Evolutionary conservation across 441 rosid species (phyloP).

Genomic region (Iberis amara): DNA sequence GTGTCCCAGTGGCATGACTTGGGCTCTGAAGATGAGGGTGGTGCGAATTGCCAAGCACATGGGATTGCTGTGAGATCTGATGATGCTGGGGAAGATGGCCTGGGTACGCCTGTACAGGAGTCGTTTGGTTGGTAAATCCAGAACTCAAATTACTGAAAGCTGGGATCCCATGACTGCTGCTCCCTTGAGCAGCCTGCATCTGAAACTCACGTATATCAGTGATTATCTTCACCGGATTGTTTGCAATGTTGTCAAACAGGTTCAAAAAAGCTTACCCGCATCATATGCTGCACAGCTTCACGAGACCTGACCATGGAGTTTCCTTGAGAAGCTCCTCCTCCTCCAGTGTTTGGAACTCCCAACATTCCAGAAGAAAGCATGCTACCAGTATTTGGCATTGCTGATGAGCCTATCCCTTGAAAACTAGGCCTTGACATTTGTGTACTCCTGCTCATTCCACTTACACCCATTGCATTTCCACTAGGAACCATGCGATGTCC

Average conservation of each 20-base stretch:
- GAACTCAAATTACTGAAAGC: constrained; percentile 42
- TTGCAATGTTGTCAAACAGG: not conserved
- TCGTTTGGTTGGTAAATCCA: constrained; percentile 53
- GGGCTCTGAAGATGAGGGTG: constrained; percentile 54
- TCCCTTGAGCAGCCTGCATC: constrained; percentile 57
- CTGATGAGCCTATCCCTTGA: constrained; percentile 59
- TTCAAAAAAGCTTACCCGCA: constrained; percentile 48
- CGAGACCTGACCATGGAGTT: constrained; percentile 66
- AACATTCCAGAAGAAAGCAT: constrained; percentile 58
- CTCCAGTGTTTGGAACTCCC: constrained; percentile 54
- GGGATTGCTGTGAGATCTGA: constrained; percentile 63
- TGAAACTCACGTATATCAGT: constrained; percentile 18
- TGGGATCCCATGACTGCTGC: constrained; percentile 48
- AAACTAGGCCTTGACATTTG: constrained; percentile 66
- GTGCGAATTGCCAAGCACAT: constrained; percentile 43
- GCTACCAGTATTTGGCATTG: constrained; percentile 53
- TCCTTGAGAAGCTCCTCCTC: constrained; percentile 55
- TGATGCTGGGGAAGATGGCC: constrained; percentile 57
- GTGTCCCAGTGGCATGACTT: constrained; percentile 51
- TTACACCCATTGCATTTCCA: constrained; percentile 62
- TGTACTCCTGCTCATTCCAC: constrained; percentile 58
- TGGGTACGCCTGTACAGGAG: constrained; percentile 56
- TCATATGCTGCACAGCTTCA: constrained; percentile 49
- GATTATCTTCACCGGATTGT: not conserved
- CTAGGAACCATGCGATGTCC: constrained; percentile 48